These are phyloP conservation scores for Melampsora larici-populina DNA, from an alignment of 1,284 basidiomycete species.

Conservation along the genomic window DNA sequence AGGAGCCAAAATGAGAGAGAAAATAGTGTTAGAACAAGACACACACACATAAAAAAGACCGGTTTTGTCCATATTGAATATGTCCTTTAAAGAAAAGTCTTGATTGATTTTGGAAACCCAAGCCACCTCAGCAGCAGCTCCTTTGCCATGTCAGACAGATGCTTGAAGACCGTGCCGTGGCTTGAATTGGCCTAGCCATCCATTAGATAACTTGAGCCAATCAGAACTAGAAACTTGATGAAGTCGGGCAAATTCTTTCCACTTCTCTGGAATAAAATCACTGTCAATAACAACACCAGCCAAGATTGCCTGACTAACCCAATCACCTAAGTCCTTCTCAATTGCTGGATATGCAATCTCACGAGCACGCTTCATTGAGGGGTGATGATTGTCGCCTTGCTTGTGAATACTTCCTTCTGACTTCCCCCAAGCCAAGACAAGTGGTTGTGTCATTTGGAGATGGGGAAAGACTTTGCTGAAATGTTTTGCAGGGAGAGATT, in stretches of 20 bases:
- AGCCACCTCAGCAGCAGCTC: background rate
- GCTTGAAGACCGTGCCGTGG: background rate
- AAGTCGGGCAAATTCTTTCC: background rate
- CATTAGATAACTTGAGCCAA: background rate
- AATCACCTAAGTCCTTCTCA: background rate
- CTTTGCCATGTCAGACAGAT: background rate
- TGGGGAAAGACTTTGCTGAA: slow-evolving; percentile 1
- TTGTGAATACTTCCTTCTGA: background rate
- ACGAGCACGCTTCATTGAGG: background rate
- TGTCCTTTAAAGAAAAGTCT: background rate
- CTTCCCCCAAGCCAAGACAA: background rate
- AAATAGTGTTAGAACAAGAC: background rate
- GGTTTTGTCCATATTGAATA: slow-evolving; percentile 34
- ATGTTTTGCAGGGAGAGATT: background rate
- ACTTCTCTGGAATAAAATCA: background rate
- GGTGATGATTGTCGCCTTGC: background rate
- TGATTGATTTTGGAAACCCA: background rate
- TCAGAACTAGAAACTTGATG: background rate
- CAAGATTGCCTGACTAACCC: background rate
- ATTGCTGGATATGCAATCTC: background rate
- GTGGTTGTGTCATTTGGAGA: background rate
- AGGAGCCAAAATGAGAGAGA: background rate
- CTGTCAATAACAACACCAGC: background rate
- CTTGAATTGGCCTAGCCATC: background rate
- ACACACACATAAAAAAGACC: no score